Evolutionary conservation across 805 yeast species (phyloP).

Genomic region (Komagataella kurtzmanii): DNA sequence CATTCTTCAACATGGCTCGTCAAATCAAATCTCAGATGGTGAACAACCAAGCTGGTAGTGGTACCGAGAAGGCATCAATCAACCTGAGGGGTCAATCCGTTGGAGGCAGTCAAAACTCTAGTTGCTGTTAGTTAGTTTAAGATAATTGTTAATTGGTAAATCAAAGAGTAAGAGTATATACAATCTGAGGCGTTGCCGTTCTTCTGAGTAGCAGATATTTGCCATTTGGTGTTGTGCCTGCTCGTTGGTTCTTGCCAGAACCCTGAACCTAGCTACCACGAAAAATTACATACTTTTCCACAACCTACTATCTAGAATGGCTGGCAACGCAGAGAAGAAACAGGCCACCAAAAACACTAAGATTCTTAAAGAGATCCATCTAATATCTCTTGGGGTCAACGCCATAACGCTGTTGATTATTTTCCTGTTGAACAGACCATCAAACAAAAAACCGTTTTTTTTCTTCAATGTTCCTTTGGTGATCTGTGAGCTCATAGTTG

Average conservation of each 20-base stretch:
- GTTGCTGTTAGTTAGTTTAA: slow-evolving; percentile 28
- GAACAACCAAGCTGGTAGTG: slow-evolving; percentile 18
- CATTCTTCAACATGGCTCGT: slow-evolving; percentile 96
- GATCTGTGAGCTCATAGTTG: slow-evolving; percentile 36
- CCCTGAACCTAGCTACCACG: not conserved
- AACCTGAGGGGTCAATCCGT: slow-evolving; percentile 62
- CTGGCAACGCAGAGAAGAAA: slow-evolving; percentile 24
- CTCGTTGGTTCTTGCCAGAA: not conserved
- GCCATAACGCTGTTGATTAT: slow-evolving; percentile 19
- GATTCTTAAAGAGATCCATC: slow-evolving; percentile 17
- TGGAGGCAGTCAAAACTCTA: slow-evolving; percentile 23
- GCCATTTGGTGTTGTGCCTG: no score
- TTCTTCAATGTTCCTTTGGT: slow-evolving; percentile 27
- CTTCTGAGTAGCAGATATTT: no score
- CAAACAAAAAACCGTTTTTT: slow-evolving; percentile 27
- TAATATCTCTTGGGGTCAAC: slow-evolving; percentile 24
- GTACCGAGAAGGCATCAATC: slow-evolving; percentile 44
- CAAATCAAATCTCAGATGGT: slow-evolving; percentile 96
- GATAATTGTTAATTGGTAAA: not conserved
- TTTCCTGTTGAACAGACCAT: slow-evolving; percentile 29
- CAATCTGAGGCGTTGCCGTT: no score
- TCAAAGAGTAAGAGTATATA: not conserved
- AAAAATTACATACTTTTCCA: not conserved
- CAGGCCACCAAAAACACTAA: slow-evolving; percentile 17
- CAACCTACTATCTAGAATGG: slow-evolving; percentile 11